Evolutionary conservation across 1,139 yeast genomes (phyloP), one percentile per base, ranked within the genome.

Genomic region (Yamadazyma jaroonii): DNA sequence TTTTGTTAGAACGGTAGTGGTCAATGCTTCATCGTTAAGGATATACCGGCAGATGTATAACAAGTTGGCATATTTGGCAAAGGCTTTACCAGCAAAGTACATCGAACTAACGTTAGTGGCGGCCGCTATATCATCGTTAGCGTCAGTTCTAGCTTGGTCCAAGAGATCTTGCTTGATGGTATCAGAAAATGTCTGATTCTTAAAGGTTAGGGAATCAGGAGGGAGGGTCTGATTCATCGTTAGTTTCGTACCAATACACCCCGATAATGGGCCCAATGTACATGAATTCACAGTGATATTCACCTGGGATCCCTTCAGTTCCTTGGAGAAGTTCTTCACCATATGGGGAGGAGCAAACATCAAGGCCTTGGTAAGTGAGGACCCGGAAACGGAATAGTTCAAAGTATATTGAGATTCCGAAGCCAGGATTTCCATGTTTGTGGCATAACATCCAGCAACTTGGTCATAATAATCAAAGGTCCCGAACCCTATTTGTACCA

Each of bases 51-150:
- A 75, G 9, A 81, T 84, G 41, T 81, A 71, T 36, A 84, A 64
- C 37, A 84, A 72, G 57, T 81, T 81, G 4, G 90, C 89, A 53
- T 77, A 84, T 61, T 84, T 84, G 59, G 83, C 92, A 31, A 82
- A 52, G 9, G 75, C 69, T 59, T 85, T 85, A 30, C 92, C 94
- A 3, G 84, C 66, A 48, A 64, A 74, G 56, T 85, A 86, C 45
- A 74, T 81, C n/a, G 77, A 70, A 36, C 77, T 70, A 50, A 27
- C 9, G 11, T 63, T 57, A 33, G 69, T 53, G 32, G 77, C 67
- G 39, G 77, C 67, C n/a, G 61, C 54, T 5, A 63, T 53, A 53
- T 81, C 80, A 40, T 81, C 71, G 50, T 79, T 77, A 40, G 73
- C 78, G 28, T 72, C 60, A 15, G 40, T 40, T 27, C 42, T 35